Conservation (phyloP, 805 yeast genomes). For the Schizosaccharomyces osmophilus region DNA sequence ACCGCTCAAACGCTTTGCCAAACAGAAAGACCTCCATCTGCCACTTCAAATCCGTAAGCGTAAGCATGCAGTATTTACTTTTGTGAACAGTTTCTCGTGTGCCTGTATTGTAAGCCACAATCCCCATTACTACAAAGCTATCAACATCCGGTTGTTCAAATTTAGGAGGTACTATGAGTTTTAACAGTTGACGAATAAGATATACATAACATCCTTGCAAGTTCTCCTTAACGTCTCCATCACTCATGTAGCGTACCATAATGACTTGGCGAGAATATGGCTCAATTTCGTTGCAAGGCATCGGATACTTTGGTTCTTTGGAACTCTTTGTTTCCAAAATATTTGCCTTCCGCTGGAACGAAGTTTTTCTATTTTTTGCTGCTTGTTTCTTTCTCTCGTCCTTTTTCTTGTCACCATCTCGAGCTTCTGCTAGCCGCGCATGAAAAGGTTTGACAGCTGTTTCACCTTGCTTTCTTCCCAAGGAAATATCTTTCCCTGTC, state of each 20-base stretch:
- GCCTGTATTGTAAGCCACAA: slow-evolving; percentile 12
- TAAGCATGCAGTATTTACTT: slow-evolving; percentile 31
- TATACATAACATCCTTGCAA: slow-evolving; percentile 29
- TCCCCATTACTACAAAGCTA: slow-evolving; percentile 64
- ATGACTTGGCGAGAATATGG: slow-evolving; percentile 11
- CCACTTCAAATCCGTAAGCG: slow-evolving; percentile 42
- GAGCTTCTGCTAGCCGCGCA: background rate
- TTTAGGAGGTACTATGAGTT: slow-evolving; percentile 43
- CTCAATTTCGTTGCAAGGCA: background rate
- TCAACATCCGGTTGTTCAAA: slow-evolving; percentile 39
- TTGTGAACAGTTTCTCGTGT: slow-evolving; percentile 9
- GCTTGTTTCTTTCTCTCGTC: background rate
- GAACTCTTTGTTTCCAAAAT: background rate
- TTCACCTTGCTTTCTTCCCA: background rate
- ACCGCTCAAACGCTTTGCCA: slow-evolving; percentile 41
- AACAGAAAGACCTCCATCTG: slow-evolving; percentile 38
- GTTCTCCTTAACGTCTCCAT: slow-evolving; percentile 15
- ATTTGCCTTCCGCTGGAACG: background rate
- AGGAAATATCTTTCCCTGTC: slow-evolving; percentile 8
- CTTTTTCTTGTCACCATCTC: background rate
- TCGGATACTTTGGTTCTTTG: background rate
- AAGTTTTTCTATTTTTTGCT: background rate
- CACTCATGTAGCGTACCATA: slow-evolving; percentile 23
- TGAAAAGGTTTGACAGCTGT: background rate
- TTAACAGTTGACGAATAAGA: slow-evolving; percentile 32